Percentiles rank a stretch among this genome's conserved stretches.
phyloP scores from a whole-genome alignment of 106 monocot genomes.

The Amphibolis antarctica region DNA sequence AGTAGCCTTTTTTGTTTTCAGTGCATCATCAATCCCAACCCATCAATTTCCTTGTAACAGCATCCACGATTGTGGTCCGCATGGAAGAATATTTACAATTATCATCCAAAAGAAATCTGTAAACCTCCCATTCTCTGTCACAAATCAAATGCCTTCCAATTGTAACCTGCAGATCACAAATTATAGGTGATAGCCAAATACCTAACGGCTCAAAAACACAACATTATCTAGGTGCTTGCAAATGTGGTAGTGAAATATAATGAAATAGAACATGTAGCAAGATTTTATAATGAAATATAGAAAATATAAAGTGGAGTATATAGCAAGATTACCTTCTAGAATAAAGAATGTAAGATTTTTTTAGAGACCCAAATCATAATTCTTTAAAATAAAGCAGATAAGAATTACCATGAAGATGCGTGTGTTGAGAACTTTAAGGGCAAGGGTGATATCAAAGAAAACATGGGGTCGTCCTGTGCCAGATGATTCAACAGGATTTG shows the following conservation, averaged over 20 bases:
- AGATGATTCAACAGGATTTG: constrained; percentile 74
- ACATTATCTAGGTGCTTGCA: too few species aligned
- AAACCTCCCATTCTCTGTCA: constrained; percentile 85
- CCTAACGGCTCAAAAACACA: too few species aligned
- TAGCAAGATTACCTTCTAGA: too few species aligned
- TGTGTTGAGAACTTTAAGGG: constrained; percentile 48
- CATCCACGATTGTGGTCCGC: constrained; percentile 37
- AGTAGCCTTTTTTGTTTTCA: background rate
- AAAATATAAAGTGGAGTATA: too few species aligned
- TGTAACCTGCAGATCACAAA: constrained; percentile 44
- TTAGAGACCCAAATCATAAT: too few species aligned
- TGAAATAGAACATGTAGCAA: background rate
- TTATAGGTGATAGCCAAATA: too few species aligned
- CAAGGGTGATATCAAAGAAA: constrained; percentile 80
- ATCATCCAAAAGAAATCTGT: constrained; percentile 69
- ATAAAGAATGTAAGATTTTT: too few species aligned
- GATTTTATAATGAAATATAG: background rate
- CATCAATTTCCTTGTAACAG: constrained; percentile 72
- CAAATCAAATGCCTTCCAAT: constrained; percentile 60
- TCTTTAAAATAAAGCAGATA: background rate
- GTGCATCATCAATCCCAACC: constrained; percentile 52
- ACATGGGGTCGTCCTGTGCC: constrained; percentile 81
- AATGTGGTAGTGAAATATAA: too few species aligned
- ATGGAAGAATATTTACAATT: constrained; percentile 26
- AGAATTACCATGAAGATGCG: constrained; percentile 60